phyloP scores from a whole-genome alignment of 345 rosid genomes.

The Lumnitzera littorea region DNA sequence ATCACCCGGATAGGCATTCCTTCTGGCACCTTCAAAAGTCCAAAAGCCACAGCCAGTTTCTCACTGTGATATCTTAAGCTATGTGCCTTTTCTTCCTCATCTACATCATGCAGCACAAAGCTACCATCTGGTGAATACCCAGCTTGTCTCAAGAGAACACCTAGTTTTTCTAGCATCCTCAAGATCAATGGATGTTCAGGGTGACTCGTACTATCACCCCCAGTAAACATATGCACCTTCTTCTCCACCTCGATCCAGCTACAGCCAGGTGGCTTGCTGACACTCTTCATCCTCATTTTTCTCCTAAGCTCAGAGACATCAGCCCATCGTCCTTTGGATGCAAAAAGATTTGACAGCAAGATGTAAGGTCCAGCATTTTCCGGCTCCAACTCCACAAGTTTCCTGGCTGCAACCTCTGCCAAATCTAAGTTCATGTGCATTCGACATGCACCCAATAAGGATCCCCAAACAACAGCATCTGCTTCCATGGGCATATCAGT shows the following conservation, averaged over 20 bases:
- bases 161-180: slow-evolving; percentile 44
- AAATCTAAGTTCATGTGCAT: slow-evolving; percentile 53
- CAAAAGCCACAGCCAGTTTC: slow-evolving; percentile 75
- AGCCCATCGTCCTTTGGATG: slow-evolving; percentile 56
- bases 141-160: slow-evolving; percentile 50
- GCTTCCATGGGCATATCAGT: slow-evolving; percentile 57
- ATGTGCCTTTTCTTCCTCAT: slow-evolving; percentile 70
- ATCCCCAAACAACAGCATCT: slow-evolving; percentile 80
- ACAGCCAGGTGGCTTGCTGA: slow-evolving; percentile 70
- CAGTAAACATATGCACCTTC: slow-evolving; percentile 61
- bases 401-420: slow-evolving; percentile 70
- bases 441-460: slow-evolving; percentile 73
- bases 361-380: slow-evolving; percentile 62
- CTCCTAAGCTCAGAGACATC: slow-evolving; percentile 53
- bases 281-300: slow-evolving; percentile 39
- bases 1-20: slow-evolving; percentile 67
- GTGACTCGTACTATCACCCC: slow-evolving; percentile 44
- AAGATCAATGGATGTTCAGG: slow-evolving; percentile 45
- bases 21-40: slow-evolving; percentile 61
- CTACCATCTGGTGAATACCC: slow-evolving; percentile 74
- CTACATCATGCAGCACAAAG: slow-evolving; percentile 73
- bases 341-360: slow-evolving; percentile 62
- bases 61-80: slow-evolving; percentile 63
- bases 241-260: slow-evolving; percentile 73
- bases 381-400: slow-evolving; percentile 57